A percentile compares a stretch with the other conserved stretches of the same genome.
Evolutionary conservation across 2,329 filamentous ascomycete genomes (phyloP).

Genomic region (Cercospora citrullina): DNA sequence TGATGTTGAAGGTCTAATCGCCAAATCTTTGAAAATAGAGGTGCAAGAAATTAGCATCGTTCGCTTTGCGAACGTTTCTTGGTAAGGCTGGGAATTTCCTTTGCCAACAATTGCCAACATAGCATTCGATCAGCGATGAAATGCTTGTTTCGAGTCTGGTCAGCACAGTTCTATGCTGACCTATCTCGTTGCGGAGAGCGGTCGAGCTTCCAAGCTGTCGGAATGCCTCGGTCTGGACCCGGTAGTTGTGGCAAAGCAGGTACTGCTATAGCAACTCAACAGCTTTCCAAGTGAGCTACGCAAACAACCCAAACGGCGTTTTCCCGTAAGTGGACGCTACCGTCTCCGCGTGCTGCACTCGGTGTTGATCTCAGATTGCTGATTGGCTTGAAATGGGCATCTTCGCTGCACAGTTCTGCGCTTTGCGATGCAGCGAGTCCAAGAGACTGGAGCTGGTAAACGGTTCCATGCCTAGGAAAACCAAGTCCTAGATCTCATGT

Average conservation of each 20-base stretch:
- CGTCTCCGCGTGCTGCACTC: background rate
- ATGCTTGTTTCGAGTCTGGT: background rate
- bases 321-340: background rate
- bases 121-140: background rate
- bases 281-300: background rate
- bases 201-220: background rate
- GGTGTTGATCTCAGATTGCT: background rate
- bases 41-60: background rate
- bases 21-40: background rate
- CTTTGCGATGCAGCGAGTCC: background rate
- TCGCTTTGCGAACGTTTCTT: background rate
- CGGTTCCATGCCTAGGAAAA: background rate
- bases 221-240: background rate
- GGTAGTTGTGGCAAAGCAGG: background rate
- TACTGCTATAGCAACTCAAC: background rate
- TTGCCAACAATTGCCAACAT: background rate
- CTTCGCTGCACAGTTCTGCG: background rate
- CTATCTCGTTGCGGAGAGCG: background rate
- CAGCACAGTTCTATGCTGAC: background rate
- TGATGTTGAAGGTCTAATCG: background rate
- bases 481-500: background rate
- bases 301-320: background rate
- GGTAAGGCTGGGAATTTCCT: background rate
- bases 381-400: background rate
- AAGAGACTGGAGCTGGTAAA: background rate